Evolutionary conservation across 768 basidiomycete genomes (phyloP), one percentile per base, ranked within the genome.

Genomic region (Lactarius indigo): DNA sequence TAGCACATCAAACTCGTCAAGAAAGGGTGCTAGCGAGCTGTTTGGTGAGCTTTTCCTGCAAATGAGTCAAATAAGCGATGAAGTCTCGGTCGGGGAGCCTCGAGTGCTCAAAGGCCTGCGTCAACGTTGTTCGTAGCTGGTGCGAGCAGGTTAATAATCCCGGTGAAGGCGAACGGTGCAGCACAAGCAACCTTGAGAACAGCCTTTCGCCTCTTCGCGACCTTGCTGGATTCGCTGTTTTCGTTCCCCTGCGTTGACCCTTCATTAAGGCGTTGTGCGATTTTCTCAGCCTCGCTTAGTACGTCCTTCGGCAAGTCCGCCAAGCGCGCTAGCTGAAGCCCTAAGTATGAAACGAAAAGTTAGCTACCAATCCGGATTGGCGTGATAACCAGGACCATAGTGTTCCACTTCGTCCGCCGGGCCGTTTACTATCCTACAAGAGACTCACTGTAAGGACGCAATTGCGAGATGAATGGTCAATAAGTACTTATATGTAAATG

Each of bases 281-380:
- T 85, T 63, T 84, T 79, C 65, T 77, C 83, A 6, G 84, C 88
- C 74, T 90, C 87, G 5, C 72, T 68, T 50, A 95, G 74, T 15
- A 96, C 85, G 57, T 90, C 84, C 0, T 75, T 68, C 0, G 96
- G 96, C 0, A 99, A 80, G 72, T 95, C 93, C 1, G 94, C 95
- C 6, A 96, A 82, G 57, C 86, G 85, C 15, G 96, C 95, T 31
- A 98, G 84, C 71, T 97, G 91, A 13, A 99, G 79, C 3, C 96
- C 96, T 96, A 33, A 18, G 17, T 52, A 58, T 8, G 15, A 10
- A 39, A 69, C 28, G 50, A n/a, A 41, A 42, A 64, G 23, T 57
- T 42, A 60, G 17, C 20, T 52, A 55, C 31, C 17, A 28, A 44
- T 55, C 26, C 13, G 10, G 57, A 12, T 20, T n/a, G 42, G 20